These are phyloP conservation scores for Phaeosphaeria sp. DNA, from an alignment of 2,329 filamentous ascomycete genomes.

Conservation along the genomic window DNA sequence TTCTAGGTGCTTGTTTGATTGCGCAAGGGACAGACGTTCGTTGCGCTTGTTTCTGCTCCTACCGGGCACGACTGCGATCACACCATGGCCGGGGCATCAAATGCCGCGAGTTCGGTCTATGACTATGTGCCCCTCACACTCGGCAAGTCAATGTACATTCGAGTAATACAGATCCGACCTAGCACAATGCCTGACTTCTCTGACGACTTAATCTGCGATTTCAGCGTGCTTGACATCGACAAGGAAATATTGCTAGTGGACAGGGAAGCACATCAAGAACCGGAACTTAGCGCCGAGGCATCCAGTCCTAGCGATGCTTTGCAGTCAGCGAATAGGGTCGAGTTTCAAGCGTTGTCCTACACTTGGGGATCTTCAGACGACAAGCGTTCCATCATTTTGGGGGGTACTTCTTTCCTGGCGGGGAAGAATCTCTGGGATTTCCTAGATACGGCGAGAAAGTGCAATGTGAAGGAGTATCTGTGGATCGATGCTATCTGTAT, in stretches of 20 bases:
- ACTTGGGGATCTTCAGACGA: no score
- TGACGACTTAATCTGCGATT: neutral
- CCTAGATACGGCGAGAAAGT: no score
- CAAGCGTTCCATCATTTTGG: no score
- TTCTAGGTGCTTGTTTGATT: no score
- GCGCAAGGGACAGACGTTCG: no score
- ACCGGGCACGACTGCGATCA: neutral
- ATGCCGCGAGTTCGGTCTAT: neutral
- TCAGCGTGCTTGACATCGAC: neutral
- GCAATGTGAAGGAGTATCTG: no score
- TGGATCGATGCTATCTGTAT: no score
- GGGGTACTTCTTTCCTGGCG: no score
- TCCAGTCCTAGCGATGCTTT: neutral
- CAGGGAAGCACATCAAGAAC: neutral
- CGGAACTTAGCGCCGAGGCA: neutral
- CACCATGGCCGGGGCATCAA: neutral
- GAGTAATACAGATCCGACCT: neutral
- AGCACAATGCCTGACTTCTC: neutral
- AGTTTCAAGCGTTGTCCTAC: no score
- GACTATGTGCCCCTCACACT: neutral
- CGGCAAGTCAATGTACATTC: neutral
- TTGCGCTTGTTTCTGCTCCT: no score
- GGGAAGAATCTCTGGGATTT: no score
- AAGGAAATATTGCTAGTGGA: neutral
- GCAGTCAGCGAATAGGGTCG: no score